Evolutionary conservation across 352 stramenopile genomes (phyloP).

Genomic region (Aphanomyces stellatus): DNA sequence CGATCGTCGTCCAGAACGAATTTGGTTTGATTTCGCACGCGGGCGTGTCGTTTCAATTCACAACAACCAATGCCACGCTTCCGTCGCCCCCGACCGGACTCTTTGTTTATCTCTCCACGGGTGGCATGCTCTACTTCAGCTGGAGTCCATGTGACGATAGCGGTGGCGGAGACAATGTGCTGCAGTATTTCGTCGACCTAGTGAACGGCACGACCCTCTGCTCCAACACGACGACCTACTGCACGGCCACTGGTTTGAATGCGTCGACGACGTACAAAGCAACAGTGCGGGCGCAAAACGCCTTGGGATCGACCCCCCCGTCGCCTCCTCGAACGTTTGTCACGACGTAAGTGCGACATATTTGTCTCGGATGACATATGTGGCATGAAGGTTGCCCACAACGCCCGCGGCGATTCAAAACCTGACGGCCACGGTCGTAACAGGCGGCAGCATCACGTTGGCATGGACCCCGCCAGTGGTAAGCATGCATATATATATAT

Average conservation of each 20-base stretch:
- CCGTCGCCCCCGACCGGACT: not conserved
- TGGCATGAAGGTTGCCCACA: too few species aligned
- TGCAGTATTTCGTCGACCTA: slow-evolving; percentile 27
- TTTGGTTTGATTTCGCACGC: slow-evolving; percentile 1
- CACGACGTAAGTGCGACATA: slow-evolving; percentile 11
- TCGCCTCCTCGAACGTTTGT: not conserved
- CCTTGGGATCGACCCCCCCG: slow-evolving; percentile 20
- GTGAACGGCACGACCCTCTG: slow-evolving; percentile 14
- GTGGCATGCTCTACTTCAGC: slow-evolving; percentile 32
- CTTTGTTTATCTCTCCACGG: slow-evolving; percentile 20
- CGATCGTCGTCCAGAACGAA: not conserved
- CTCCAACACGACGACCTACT: not conserved
- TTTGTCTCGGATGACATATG: too few species aligned
- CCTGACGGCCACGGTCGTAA: too few species aligned
- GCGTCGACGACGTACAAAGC: slow-evolving; percentile 42
- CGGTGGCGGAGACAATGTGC: slow-evolving; percentile 27
- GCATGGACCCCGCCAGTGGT: too few species aligned
- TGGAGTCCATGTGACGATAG: slow-evolving; percentile 37
- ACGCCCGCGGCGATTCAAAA: too few species aligned
- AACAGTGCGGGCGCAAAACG: slow-evolving; percentile 30
- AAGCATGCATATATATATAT: too few species aligned
- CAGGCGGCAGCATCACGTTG: too few species aligned
- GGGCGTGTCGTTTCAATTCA: not conserved
- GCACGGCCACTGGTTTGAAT: slow-evolving; percentile 33
- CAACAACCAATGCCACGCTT: not conserved